Base-by-base conservation (phyloP, 2,329 filamentous ascomycete species). In the Akanthomyces dipterigenus region DNA sequence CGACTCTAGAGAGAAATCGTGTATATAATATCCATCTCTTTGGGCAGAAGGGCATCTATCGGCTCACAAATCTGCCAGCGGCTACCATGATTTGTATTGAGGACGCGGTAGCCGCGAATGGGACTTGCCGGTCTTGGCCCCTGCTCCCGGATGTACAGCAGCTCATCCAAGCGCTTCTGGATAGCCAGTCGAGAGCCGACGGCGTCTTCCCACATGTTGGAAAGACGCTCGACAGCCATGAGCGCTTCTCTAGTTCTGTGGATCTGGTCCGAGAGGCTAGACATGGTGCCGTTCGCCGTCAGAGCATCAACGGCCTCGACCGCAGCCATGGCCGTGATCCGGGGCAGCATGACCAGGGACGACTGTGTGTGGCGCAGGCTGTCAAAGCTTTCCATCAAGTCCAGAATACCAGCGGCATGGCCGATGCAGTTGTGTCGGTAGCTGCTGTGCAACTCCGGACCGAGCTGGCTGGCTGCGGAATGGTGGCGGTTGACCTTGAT, bases 261-360 rank as follows among this genome's bases (percentile, higher is more conserved):
- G 42, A 88, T 77, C 28, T 83, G 75, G 12, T 77, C 74, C 1
- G 78, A 70, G 12, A 89, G 70, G 14, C 80, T 76, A 0, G 77
- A 72, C 7, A 87, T 70, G 1, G 77, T 69, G 1, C 87, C 84
- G 5, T 81, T 83, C 0, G 87, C 82, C 14, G 84, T 84, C 60
- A 90, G 76, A 1, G 89, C 82, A 66, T 91, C 88, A 38, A 88
- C 77, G 0, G 88, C 87, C 53, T 85, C 80, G 38, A 86, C 75
- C 26, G 88, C 80, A 6, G 82, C 80, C 64, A 83, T 84, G n/a
- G 83, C 84, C 20, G 84, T 76, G 64, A 87, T 85, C 0, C 87
- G 86, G n/a, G 80, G 82, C 0, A 83, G 80, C 45, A 82, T 79
- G 55, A 67, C 72, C 55, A 73, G 57, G 5, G 70, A 66, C 38